Percentiles rank a stretch among this genome's conserved stretches.
phyloP scores from a whole-genome alignment of 202 grass and related monocot genomes.

The Musa balbisiana region DNA sequence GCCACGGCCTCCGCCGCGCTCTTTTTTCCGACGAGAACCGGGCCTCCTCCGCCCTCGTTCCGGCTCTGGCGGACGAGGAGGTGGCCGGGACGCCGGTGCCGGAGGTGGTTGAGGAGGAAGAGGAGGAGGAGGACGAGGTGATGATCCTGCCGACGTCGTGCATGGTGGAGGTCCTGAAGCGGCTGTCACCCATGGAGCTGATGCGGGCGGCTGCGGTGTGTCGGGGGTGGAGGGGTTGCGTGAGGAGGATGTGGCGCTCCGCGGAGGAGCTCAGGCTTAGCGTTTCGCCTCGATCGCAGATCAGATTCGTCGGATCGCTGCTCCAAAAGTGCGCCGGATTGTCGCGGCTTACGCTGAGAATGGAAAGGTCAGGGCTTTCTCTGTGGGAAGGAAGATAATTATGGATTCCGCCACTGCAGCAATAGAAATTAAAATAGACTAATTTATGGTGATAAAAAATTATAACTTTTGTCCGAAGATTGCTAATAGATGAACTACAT shows the following conservation, averaged over 20 bases:
- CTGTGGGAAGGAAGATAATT: not conserved
- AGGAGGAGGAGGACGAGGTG: not conserved
- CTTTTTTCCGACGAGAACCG: slow-evolving; percentile 52
- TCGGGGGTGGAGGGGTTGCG: slow-evolving; percentile 55
- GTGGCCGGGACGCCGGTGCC: slow-evolving; percentile 11
- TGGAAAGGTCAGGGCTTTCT: slow-evolving; percentile 60
- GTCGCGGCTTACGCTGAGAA: slow-evolving; percentile 43
- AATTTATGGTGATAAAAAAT: not conserved
- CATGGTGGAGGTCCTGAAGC: slow-evolving; percentile 44
- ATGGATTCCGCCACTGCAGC: slow-evolving; percentile 3
- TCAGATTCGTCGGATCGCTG: slow-evolving; percentile 49
- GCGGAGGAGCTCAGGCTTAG: slow-evolving; percentile 55
- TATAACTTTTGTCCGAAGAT: not conserved
- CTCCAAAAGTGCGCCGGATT: slow-evolving; percentile 50
- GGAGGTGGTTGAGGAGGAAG: not conserved
- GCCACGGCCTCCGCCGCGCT: slow-evolving; percentile 48
- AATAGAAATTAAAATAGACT: not conserved
- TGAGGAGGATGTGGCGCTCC: slow-evolving; percentile 42
- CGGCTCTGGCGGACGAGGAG: not conserved
- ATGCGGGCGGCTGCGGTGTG: slow-evolving; percentile 44
- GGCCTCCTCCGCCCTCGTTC: not conserved
- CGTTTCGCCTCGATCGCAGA: slow-evolving; percentile 27
- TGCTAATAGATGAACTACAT: not conserved
- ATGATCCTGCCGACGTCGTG: slow-evolving; percentile 29
- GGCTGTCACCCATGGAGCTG: slow-evolving; percentile 42